Evolutionary conservation across 164 flowering plant genomes (phyloP), one percentile per base, ranked within the genome.

Genomic region (Aristolochia contorta): DNA sequence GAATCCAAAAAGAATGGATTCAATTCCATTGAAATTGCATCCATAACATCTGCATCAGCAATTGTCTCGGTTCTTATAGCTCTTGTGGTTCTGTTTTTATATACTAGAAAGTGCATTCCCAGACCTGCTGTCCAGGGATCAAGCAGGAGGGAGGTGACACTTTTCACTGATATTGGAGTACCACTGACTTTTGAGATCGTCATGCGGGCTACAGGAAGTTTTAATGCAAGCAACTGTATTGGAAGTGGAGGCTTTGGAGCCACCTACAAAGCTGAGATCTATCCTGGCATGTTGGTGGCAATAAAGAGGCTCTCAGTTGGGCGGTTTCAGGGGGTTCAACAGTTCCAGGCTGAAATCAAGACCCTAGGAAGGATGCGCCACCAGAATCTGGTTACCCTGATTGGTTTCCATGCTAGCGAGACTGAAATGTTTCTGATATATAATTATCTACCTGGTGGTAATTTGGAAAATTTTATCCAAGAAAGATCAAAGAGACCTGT

Each of bases 221-320:
- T 88, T 71, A 91, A 79, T 67, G 81, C 94, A 0, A 78, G 82
- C 71, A 91, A 91, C 74, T 88, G 91, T 73, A 91, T 91, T 32
- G 97, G 97, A 7, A 83, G 61, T 76, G 97, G 97, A 53, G 96
- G 97, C 12, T 91, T 91, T 72, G 97, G 97, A 60, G 91, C 96
- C 20, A 91, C 97, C 5, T 88, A 84, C 79, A 91, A 84, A 61
- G 97, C 97, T 41, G 94, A 88, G 74, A 72, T 91, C 23, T 74
- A 89, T 10, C 82, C 89, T 1, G 86, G 89, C 45, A 69, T 74
- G 32, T 46, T 86, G 20, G 87, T 91, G 51, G 96, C 94, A 2
- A 75, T 91, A 57, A 91, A 91, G 68, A 80, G 90, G 62, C 86
- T 91, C 56, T 76, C 96, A 14, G 82, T 91, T 43, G 97, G 97